phyloP scores from a whole-genome alignment of 2,329 filamentous ascomycete genomes.

The Ophiostoma tasmaniense region DNA sequence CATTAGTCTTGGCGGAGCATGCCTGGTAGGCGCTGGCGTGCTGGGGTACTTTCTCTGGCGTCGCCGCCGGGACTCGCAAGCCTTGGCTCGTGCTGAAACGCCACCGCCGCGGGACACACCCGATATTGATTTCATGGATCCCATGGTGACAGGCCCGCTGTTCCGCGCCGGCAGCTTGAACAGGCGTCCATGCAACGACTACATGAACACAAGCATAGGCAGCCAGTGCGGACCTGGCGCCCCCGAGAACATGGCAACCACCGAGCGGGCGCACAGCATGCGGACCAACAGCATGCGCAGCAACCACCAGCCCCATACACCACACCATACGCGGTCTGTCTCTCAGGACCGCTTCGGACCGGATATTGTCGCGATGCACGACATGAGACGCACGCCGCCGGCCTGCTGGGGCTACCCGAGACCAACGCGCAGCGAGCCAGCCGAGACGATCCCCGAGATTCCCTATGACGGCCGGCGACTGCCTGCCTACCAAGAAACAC shows the following conservation, averaged over 20 bases:
- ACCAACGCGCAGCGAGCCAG: neutral
- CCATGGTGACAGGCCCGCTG: neutral
- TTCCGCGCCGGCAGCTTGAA: conserved; percentile 12
- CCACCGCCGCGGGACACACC: conserved; percentile 18
- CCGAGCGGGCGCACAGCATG: conserved; percentile 6
- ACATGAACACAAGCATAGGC: neutral
- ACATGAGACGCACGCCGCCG: conserved; percentile 15
- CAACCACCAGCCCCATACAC: neutral
- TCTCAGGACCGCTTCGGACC: conserved; percentile 11
- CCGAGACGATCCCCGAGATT: conserved; percentile 16
- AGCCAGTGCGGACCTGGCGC: neutral
- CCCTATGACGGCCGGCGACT: conserved; percentile 21
- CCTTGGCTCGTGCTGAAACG: conserved; percentile 16
- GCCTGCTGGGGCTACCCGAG: neutral
- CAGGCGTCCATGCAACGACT: neutral
- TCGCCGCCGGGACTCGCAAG: neutral
- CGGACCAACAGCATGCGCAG: conserved; percentile 6
- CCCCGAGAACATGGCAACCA: neutral
- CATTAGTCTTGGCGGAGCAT: conserved; percentile 16
- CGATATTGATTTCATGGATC: conserved; percentile 12
- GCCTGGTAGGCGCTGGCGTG: neutral
- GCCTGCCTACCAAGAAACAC: conserved; percentile 16
- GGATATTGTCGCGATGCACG: conserved; percentile 20
- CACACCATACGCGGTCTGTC: neutral
- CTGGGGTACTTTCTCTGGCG: conserved; percentile 15